Conservation (phyloP, 2,329 filamentous ascomycete genomes). For the Bertia moriformis region DNA sequence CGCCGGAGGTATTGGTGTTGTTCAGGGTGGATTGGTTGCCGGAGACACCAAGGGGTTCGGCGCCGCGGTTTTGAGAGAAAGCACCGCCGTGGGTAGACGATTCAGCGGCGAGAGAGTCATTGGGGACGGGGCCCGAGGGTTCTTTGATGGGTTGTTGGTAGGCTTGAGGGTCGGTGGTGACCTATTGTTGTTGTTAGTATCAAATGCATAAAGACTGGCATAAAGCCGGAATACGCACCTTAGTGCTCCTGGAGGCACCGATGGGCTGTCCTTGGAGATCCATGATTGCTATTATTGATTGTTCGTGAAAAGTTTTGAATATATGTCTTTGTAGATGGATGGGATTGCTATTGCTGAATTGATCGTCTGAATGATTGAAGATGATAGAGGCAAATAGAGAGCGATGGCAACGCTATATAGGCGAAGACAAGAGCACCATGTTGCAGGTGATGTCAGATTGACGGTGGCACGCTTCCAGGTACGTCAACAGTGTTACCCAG, state of each 20-base stretch:
- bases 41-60: constrained; percentile 5
- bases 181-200: constrained; percentile 2
- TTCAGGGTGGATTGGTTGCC: constrained; percentile 4
- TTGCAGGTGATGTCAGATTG: neutral
- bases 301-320: neutral
- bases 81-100: constrained; percentile 5
- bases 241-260: neutral
- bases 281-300: neutral
- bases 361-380: neutral
- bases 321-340: neutral
- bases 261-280: neutral
- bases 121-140: constrained; percentile 6
- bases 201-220: neutral
- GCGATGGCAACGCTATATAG: neutral
- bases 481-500: neutral
- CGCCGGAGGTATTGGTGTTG: constrained; percentile 5
- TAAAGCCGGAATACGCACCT: neutral
- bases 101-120: constrained; percentile 9
- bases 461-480: neutral
- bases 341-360: neutral
- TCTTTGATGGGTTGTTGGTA: constrained; percentile 6
- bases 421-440: neutral
- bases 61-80: constrained; percentile 7
- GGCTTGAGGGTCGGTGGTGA: constrained; percentile 4
- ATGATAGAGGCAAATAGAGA: neutral